Evolutionary conservation across 768 basidiomycete species (phyloP).

Genomic region (Pleurotus djamor): DNA sequence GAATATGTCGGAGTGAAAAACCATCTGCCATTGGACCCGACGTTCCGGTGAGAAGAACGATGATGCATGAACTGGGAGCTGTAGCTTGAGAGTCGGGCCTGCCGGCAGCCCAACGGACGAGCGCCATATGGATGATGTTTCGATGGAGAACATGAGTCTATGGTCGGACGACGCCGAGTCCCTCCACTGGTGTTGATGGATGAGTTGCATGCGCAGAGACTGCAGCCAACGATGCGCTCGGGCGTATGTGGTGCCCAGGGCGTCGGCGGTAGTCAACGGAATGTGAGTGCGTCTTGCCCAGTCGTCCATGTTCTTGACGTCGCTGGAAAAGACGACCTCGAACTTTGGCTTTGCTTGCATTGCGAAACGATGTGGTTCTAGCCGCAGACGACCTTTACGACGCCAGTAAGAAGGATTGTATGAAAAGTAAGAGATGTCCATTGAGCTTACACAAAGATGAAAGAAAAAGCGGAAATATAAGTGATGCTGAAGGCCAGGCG

Average conservation of each 20-base stretch:
- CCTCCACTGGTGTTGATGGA: slow-evolving; percentile 70
- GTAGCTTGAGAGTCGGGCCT: slow-evolving; percentile 68
- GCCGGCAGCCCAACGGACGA: slow-evolving; percentile 75
- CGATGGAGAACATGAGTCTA: slow-evolving; percentile 78
- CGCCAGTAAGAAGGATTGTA: slow-evolving; percentile 2
- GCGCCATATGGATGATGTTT: slow-evolving; percentile 76
- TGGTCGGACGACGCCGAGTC: slow-evolving; percentile 57
- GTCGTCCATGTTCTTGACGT: slow-evolving; percentile 79
- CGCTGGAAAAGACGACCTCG: slow-evolving; percentile 76
- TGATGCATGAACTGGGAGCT: slow-evolving; percentile 75
- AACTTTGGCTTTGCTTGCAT: slow-evolving; percentile 37
- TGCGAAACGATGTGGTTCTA: slow-evolving; percentile 5
- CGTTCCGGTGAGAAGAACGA: slow-evolving; percentile 87
- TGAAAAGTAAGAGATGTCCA: slow-evolving; percentile 18
- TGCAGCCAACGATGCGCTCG: slow-evolving; percentile 78
- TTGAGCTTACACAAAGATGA: slow-evolving; percentile 5
- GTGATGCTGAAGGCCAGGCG: neutral
- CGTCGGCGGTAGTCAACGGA: slow-evolving; percentile 80
- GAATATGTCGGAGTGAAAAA: slow-evolving; percentile 79
- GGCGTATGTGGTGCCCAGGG: slow-evolving; percentile 77
- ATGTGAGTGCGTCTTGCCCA: slow-evolving; percentile 82
- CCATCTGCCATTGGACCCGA: slow-evolving; percentile 88
- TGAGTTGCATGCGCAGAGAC: slow-evolving; percentile 57
- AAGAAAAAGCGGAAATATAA: neutral
- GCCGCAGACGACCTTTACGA: neutral